These are phyloP conservation scores for Flammula alnicola DNA, from an alignment of 1,284 basidiomycete genomes.

Conservation along the genomic window DNA sequence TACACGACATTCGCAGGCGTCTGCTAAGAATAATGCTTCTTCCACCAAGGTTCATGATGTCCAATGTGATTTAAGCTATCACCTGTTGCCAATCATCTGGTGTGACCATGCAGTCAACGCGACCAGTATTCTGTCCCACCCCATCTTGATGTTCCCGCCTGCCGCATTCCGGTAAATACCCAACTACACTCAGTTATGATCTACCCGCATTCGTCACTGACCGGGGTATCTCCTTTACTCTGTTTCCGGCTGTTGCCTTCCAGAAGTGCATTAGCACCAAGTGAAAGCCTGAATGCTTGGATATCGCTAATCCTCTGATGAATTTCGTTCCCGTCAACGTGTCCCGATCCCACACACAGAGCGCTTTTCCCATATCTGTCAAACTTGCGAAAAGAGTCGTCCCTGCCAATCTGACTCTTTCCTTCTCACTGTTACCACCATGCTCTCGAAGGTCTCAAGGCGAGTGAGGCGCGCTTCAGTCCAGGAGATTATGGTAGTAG, in stretches of 20 bases:
- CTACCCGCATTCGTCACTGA: constrained; percentile 1
- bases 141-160: background rate
- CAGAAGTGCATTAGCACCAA: background rate
- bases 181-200: too few relatives aligned
- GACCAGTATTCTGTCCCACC: background rate
- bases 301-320: constrained; percentile 2
- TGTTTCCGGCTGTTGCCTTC: constrained; percentile 9
- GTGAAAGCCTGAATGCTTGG: background rate
- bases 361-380: constrained; percentile 27
- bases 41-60: background rate
- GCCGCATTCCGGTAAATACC: background rate
- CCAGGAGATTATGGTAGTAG: constrained; percentile 8
- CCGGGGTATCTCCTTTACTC: constrained; percentile 11
- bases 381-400: constrained; percentile 14
- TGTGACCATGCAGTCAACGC: background rate
- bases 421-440: constrained; percentile 22
- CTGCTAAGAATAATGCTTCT: constrained; percentile 5
- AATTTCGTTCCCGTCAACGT: constrained; percentile 10
- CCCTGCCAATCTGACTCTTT: constrained; percentile 4
- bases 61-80: background rate
- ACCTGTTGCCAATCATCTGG: constrained; percentile 7
- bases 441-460: constrained; percentile 28
- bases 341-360: constrained; percentile 9
- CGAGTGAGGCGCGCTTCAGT: constrained; percentile 21
- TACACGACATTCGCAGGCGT: too few relatives aligned